These are phyloP conservation scores for Alternaria gansuensis DNA, from an alignment of 2,329 filamentous ascomycete genomes.

Conservation along the genomic window DNA sequence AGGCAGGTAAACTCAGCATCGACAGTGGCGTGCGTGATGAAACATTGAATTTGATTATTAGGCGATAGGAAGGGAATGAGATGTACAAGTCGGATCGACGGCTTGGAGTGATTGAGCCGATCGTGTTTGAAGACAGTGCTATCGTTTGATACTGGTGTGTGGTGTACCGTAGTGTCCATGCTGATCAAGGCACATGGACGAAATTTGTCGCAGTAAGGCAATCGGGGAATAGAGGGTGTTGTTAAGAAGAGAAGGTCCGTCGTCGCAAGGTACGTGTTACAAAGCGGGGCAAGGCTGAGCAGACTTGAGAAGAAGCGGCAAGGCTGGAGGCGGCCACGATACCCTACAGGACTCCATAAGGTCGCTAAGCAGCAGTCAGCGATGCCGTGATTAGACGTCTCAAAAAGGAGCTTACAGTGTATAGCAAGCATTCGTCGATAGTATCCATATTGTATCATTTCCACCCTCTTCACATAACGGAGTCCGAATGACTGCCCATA, in stretches of 20 bases:
- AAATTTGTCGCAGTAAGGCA: not conserved
- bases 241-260: not conserved
- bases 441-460: not conserved
- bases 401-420: not conserved
- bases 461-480: not conserved
- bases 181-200: not conserved
- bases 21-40: not conserved
- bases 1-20: conserved; percentile 12
- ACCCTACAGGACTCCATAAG: not conserved
- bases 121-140: not conserved
- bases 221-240: not conserved
- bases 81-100: conserved; percentile 5
- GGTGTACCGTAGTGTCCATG: not conserved
- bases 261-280: not conserved
- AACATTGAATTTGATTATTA: not conserved
- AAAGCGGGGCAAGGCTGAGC: not conserved
- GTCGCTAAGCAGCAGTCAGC: not conserved
- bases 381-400: not conserved
- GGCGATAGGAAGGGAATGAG: not conserved
- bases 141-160: not conserved
- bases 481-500: not conserved
- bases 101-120: not conserved
- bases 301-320: too few relatives aligned
- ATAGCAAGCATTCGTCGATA: not conserved
- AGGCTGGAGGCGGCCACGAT: not conserved